Conservation (phyloP, 2,329 filamentous ascomycete species). For the Aspergillus sp. region DNA sequence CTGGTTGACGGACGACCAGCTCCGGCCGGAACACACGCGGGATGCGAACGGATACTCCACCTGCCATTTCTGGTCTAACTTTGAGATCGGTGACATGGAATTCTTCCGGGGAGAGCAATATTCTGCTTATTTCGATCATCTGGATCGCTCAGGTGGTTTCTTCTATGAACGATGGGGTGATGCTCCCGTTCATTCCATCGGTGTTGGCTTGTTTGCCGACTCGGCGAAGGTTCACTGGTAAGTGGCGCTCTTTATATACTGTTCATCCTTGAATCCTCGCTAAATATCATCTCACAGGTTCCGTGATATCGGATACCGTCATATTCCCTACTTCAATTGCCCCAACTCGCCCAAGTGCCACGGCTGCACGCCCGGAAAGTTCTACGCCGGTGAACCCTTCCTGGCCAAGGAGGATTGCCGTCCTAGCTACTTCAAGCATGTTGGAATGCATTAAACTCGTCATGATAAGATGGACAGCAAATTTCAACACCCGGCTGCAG, state of each 20-base stretch:
- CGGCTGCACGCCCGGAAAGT: slow-evolving; percentile 79
- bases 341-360: slow-evolving; percentile 93
- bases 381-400: slow-evolving; percentile 85
- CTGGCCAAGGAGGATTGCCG: slow-evolving; percentile 89
- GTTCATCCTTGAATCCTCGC: background rate
- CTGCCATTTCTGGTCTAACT: slow-evolving; percentile 99
- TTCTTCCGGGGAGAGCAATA: slow-evolving; percentile 92
- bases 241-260: slow-evolving; percentile 30
- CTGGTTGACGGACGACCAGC: slow-evolving; percentile 78
- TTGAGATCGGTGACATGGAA: slow-evolving; percentile 89
- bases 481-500: background rate
- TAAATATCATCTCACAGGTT: slow-evolving; percentile 63
- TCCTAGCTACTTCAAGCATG: slow-evolving; percentile 96
- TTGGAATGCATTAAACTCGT: slow-evolving; percentile 66
- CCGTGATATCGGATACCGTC: slow-evolving; percentile 97
- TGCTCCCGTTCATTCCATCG: slow-evolving; percentile 94
- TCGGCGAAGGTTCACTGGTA: slow-evolving; percentile 89
- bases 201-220: slow-evolving; percentile 88
- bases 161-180: slow-evolving; percentile 99
- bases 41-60: slow-evolving; percentile 92
- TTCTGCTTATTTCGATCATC: slow-evolving; percentile 92
- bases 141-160: slow-evolving; percentile 92
- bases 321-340: slow-evolving; percentile 98
- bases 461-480: background rate
- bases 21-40: slow-evolving; percentile 74